phyloP scores from a whole-genome alignment of 441 rosid species.

The Daphne laureola region DNA sequence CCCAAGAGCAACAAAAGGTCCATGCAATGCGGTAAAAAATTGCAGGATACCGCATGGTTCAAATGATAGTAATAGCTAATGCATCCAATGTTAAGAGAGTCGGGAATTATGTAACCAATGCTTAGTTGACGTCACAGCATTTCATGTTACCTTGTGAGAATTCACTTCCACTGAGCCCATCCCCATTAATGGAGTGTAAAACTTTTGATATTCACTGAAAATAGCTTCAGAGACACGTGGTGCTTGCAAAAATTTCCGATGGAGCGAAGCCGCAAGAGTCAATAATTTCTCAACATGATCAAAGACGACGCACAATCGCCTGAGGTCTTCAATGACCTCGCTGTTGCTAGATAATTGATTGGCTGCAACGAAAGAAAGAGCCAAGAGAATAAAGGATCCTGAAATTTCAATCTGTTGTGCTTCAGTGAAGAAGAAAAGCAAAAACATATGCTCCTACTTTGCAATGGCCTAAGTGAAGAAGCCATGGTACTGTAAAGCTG shows the following conservation, averaged over 20 bases:
- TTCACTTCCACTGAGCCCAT: constrained; percentile 31
- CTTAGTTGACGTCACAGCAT: constrained; percentile 1
- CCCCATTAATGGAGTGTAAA: constrained; percentile 64
- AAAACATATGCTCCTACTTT: constrained; percentile 26
- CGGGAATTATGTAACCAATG: background rate
- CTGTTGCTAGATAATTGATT: constrained; percentile 37
- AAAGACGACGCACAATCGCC: constrained; percentile 55
- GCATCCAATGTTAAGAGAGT: too few species aligned
- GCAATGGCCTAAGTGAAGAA: constrained; percentile 54
- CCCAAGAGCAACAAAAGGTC: too few species aligned
- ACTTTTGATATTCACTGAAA: constrained; percentile 59
- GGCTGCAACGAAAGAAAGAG: constrained; percentile 31
- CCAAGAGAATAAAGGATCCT: too few species aligned
- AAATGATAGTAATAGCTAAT: too few species aligned
- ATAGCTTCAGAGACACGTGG: constrained; percentile 61
- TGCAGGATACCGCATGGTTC: too few species aligned
- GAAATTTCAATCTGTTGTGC: constrained; percentile 2
- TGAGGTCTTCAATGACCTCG: constrained; percentile 59
- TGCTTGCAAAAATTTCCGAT: constrained; percentile 66
- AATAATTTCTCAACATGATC: constrained; percentile 79
- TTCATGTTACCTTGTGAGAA: constrained; percentile 39
- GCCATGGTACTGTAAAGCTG: constrained; percentile 67
- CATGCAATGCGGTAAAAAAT: too few species aligned
- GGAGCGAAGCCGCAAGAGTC: constrained; percentile 85
- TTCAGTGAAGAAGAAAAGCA: constrained; percentile 6